A percentile compares a stretch with the other conserved stretches of the same genome.
These are phyloP conservation scores for Phoenix roebelenii DNA, from an alignment of 176 grass and related monocot species.

Conservation along the genomic window DNA sequence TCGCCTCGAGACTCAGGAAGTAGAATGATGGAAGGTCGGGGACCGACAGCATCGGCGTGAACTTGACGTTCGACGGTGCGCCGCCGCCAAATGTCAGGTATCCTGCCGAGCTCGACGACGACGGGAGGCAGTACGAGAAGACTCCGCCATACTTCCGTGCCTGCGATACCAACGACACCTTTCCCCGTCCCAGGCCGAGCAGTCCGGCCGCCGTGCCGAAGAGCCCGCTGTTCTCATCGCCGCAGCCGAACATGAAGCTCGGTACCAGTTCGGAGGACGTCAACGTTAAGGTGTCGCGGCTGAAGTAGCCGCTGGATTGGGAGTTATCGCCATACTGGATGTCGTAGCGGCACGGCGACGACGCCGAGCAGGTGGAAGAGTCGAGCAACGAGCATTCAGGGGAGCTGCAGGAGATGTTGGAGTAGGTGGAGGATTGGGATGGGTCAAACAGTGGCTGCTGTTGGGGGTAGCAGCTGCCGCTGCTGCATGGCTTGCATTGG, in stretches of 20 bases:
- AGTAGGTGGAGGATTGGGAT: constrained; percentile 38
- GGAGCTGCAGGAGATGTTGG: constrained; percentile 27
- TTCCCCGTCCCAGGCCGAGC: constrained; percentile 52
- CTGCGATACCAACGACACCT: constrained; percentile 58
- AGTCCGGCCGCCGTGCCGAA: constrained; percentile 55
- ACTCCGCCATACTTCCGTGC: constrained; percentile 35
- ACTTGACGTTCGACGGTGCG: constrained; percentile 20
- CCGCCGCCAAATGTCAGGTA: constrained; percentile 45
- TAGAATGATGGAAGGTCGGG: constrained; percentile 41
- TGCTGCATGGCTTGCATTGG: constrained; percentile 51
- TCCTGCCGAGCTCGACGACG: constrained; percentile 22
- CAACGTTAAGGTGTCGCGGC: constrained; percentile 53
- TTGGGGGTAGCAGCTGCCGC: constrained; percentile 40
- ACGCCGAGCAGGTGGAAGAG: constrained; percentile 13
- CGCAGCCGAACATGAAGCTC: constrained; percentile 68
- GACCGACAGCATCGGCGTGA: constrained; percentile 45
- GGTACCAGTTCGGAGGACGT: constrained; percentile 13
- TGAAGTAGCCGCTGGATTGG: constrained; percentile 46
- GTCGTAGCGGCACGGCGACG: constrained; percentile 39
- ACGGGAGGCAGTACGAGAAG: constrained; percentile 90
- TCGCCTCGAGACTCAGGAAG: constrained; percentile 40
- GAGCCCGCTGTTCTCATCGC: constrained; percentile 33
- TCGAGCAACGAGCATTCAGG: constrained; percentile 37
- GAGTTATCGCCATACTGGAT: constrained; percentile 62
- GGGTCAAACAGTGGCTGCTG: constrained; percentile 76